Evolutionary conservation across 129 eudicot genomes (phyloP), one percentile per base, ranked within the genome.

Genomic region (Logfia minima): DNA sequence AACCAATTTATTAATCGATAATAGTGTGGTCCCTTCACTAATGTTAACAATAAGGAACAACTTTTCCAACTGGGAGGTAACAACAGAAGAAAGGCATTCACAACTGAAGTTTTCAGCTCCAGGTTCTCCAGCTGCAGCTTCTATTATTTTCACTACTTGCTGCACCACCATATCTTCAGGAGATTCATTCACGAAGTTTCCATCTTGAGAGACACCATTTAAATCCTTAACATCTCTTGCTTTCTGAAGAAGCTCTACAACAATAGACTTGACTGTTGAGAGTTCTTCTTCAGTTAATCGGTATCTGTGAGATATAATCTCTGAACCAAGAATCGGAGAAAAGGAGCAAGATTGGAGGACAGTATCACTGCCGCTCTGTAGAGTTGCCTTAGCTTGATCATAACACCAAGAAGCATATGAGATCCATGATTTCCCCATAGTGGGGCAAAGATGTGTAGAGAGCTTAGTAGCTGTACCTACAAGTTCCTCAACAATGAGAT

Each of bases 381-480:
- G 72, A 28, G 84, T 80, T 63, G 87, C 85, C 87, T 70, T 84
- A 76, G 97, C 97, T 88, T 91, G 97, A 75, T 59, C 60, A 84
- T 81, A 95, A 76, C 99, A 95, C 99, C 99, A 95, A 59, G 97
- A 87, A 53, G 96, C 99, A 88, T 91, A 95, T 58, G 87, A 78
- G 70, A 95, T 91, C 99, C 99, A 95, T 70, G 99, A 85, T 74
- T 89, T 95, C 1, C 94, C 94, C 94, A 95, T 83, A 64, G 84
- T 70, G 58, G 97, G 96, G 81, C 96, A 95, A 64, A 95, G 96
- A 61, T 62, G 74, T 26, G 97, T 79, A 21, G 99, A 86, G 41
- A 87, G 81, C 81, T 91, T 91, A 72, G 87, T 79, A 72, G 90
- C 71, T 61, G 89, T 82, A 63, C 99, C 99, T 67, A 88, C 86